These are phyloP conservation scores for Trichosanthes cucumerina DNA, from an alignment of 306 rosid genomes.

Conservation along the genomic window DNA sequence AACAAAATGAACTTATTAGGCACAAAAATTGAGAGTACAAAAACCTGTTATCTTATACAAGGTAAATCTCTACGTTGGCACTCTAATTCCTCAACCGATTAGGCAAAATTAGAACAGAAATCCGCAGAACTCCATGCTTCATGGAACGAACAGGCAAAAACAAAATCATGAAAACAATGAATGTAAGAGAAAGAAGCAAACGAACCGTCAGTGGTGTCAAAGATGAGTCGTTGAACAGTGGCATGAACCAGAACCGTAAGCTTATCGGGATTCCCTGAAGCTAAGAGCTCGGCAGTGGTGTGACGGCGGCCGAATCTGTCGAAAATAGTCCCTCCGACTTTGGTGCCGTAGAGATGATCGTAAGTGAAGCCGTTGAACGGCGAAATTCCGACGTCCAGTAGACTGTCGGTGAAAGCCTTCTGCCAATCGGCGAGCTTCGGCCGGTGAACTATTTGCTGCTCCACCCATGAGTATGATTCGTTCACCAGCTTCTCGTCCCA, in stretches of 20 bases:
- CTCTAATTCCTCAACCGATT: not conserved
- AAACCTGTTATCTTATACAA: too few relatives aligned
- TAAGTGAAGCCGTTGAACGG: slow-evolving; percentile 94
- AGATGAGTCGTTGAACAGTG: slow-evolving; percentile 71
- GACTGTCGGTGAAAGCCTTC: slow-evolving; percentile 65
- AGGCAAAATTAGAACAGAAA: not conserved
- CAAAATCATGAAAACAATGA: not conserved
- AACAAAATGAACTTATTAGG: too few relatives aligned
- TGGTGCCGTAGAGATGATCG: slow-evolving; percentile 86
- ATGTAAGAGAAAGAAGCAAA: not conserved
- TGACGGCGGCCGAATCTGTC: slow-evolving; percentile 78
- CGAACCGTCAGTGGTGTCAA: slow-evolving; percentile 38
- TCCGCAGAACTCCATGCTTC: not conserved
- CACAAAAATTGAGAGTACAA: too few relatives aligned
- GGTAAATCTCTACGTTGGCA: not conserved
- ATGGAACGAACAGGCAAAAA: not conserved
- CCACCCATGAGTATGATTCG: slow-evolving; percentile 74
- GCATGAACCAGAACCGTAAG: slow-evolving; percentile 69
- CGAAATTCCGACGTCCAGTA: slow-evolving; percentile 60
- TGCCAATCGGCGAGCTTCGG: slow-evolving; percentile 52
- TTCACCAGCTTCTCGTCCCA: slow-evolving; percentile 75
- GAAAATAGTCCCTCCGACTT: slow-evolving; percentile 86
- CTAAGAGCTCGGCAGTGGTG: slow-evolving; percentile 74
- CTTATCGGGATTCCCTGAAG: slow-evolving; percentile 49
- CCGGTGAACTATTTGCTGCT: slow-evolving; percentile 71